Percentiles rank a stretch among this genome's conserved stretches.
phyloP scores from a whole-genome alignment of 148 eudicot genomes.

The Silene conica region DNA sequence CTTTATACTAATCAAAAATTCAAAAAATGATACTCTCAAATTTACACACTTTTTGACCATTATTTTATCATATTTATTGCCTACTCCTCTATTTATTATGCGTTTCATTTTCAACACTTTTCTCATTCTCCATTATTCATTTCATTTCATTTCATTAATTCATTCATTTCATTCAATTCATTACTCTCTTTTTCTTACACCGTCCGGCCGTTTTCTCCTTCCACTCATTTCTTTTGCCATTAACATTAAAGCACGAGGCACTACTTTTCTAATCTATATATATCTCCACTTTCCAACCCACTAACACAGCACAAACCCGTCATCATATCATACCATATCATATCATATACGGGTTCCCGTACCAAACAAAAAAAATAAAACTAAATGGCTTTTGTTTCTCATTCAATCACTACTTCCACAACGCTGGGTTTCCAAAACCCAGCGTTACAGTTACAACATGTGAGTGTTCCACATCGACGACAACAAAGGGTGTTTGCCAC shows the following conservation, averaged over 20 bases:
- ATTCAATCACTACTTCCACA: neutral
- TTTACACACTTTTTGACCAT: neutral
- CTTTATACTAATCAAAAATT: too few species aligned
- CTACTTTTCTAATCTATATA: neutral
- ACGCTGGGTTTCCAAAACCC: neutral
- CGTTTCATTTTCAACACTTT: constrained; percentile 7
- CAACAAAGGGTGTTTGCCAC: constrained; percentile 21
- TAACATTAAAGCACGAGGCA: neutral
- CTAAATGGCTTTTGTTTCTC: constrained; percentile 5
- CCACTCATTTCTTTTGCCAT: neutral
- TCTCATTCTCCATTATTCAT: neutral
- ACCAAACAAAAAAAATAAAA: neutral
- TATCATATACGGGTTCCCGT: too few species aligned
- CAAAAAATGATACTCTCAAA: neutral
- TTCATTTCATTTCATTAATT: neutral
- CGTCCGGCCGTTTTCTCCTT: constrained; percentile 10
- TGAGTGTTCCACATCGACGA: neutral
- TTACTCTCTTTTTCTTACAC: neutral
- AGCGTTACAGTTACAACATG: too few species aligned
- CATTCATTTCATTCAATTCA: constrained; percentile 6
- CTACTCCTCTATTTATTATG: neutral
- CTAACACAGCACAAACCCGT: neutral
- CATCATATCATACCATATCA: neutral
- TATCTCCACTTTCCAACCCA: neutral
- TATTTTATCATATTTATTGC: neutral